Percentiles rank a stretch among this genome's conserved stretches.
Conservation (phyloP, 2,329 filamentous ascomycete genomes). For the Lizonia empirigonia region DNA sequence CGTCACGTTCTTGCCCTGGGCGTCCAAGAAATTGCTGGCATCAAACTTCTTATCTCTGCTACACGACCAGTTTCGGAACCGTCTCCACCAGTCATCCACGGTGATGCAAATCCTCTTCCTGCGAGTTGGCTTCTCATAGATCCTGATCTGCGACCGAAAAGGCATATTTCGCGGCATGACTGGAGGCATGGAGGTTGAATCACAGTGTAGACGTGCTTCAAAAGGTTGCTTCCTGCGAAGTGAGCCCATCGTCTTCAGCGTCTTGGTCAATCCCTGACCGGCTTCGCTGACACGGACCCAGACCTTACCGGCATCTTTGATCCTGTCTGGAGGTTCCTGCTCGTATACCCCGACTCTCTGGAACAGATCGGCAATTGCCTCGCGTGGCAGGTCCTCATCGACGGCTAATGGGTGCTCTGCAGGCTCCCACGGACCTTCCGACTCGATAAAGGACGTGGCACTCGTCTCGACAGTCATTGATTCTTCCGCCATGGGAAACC, state of each 20-base stretch:
- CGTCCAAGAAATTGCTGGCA: background rate
- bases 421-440: background rate
- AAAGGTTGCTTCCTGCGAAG: background rate
- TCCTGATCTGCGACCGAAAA: background rate
- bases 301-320: conserved; percentile 1
- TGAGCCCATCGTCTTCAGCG: conserved; percentile 2
- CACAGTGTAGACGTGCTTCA: background rate
- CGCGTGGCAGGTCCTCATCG: background rate
- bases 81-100: conserved; percentile 1
- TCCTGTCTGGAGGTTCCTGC: background rate
- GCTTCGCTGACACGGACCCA: conserved; percentile 8
- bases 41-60: conserved; percentile 2
- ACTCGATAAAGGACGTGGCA: background rate
- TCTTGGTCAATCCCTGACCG: conserved; percentile 1
- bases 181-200: background rate
- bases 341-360: conserved; percentile 5
- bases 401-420: background rate
- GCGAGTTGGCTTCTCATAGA: conserved; percentile 6
- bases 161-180: background rate
- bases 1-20: background rate
- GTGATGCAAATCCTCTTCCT: conserved; percentile 2
- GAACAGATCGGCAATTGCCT: conserved; percentile 9
- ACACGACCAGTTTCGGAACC: conserved; percentile 7
- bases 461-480: background rate
- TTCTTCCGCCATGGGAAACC: background rate